Conservation (phyloP, 2,329 filamentous ascomycete species). For the Aspergillus ustus region DNA sequence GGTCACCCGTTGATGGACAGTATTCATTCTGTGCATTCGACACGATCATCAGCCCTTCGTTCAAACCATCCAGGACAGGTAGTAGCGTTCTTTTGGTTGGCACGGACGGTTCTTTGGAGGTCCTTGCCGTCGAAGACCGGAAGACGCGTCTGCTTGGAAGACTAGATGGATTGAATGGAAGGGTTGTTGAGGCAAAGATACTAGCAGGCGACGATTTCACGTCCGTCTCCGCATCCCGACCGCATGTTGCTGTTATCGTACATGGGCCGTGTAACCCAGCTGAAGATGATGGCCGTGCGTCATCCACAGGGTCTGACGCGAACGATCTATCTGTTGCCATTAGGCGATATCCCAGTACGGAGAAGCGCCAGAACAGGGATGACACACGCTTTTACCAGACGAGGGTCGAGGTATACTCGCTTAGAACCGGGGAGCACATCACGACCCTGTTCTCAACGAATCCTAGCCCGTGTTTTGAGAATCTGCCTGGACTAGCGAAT, state of each 20-base stretch:
- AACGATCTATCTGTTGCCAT: constrained; percentile 38
- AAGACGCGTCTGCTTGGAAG: constrained; percentile 71
- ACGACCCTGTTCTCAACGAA: constrained; percentile 75
- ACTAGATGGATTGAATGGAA: constrained; percentile 77
- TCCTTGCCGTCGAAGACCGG: constrained; percentile 73
- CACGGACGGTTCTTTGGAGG: constrained; percentile 77
- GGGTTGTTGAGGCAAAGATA: constrained; percentile 81
- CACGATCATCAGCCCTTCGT: constrained; percentile 58
- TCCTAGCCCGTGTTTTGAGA: constrained; percentile 64
- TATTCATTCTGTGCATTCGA: constrained; percentile 86
- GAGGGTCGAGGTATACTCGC: constrained; percentile 84
- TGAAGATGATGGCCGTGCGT: constrained; percentile 40
- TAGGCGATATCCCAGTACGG: constrained; percentile 28
- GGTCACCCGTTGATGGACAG: constrained; percentile 50
- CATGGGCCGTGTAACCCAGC: constrained; percentile 73
- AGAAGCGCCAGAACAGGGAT: constrained; percentile 31
- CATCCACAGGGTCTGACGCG: constrained; percentile 41
- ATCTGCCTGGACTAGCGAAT: constrained; percentile 63
- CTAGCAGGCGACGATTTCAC: constrained; percentile 69
- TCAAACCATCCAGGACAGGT: constrained; percentile 45
- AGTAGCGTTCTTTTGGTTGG: constrained; percentile 76
- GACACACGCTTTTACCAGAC: constrained; percentile 69
- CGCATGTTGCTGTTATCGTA: constrained; percentile 77
- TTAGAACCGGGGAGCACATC: constrained; percentile 73
- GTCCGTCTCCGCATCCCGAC: constrained; percentile 61